Percentiles rank a stretch among this genome's conserved stretches.
phyloP scores from a whole-genome alignment of 768 basidiomycete genomes.

The Phanerochaete carnosa region DNA sequence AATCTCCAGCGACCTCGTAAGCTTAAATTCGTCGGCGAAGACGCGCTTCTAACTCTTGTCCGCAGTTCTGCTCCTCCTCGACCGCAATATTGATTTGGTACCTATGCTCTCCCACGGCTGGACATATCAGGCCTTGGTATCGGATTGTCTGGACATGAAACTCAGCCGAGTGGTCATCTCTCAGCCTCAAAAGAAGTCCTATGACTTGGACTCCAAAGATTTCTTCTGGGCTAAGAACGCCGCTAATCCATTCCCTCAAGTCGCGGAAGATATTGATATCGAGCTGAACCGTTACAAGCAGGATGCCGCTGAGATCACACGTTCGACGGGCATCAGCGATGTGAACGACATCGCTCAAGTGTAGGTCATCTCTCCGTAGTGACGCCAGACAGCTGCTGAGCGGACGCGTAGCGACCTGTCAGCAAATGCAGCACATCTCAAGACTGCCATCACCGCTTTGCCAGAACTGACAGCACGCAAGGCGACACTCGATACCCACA shows the following conservation, averaged over 20 bases:
- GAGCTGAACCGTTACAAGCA: conserved; percentile 92
- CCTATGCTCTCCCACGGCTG: conserved; percentile 95
- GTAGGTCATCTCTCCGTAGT: conserved; percentile 41
- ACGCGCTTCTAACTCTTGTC: conserved; percentile 1
- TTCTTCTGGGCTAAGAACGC: conserved; percentile 99
- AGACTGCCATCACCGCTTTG: conserved; percentile 94
- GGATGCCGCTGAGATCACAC: conserved; percentile 95
- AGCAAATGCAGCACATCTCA: conserved; percentile 90
- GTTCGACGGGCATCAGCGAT: conserved; percentile 94
- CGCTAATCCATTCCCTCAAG: conserved; percentile 94
- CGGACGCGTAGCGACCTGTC: conserved; percentile 66
- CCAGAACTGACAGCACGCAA: conserved; percentile 97
- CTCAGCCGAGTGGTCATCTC: conserved; percentile 90
- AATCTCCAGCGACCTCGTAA: conserved; percentile 84
- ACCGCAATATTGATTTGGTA: conserved; percentile 92
- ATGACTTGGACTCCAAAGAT: conserved; percentile 97
- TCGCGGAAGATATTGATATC: conserved; percentile 93
- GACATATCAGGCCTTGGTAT: conserved; percentile 98
- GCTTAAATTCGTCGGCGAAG: conserved; percentile 24
- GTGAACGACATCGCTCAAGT: conserved; percentile 93
- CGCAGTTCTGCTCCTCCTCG: conserved; percentile 87
- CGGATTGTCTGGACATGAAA: conserved; percentile 96
- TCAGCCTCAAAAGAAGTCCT: conserved; percentile 74
- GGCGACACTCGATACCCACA: conserved; percentile 94
- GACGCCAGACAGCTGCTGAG: neutral